These are phyloP conservation scores for Xylaria palmicola DNA, from an alignment of 495 filamentous ascomycete species.

Conservation along the genomic window DNA sequence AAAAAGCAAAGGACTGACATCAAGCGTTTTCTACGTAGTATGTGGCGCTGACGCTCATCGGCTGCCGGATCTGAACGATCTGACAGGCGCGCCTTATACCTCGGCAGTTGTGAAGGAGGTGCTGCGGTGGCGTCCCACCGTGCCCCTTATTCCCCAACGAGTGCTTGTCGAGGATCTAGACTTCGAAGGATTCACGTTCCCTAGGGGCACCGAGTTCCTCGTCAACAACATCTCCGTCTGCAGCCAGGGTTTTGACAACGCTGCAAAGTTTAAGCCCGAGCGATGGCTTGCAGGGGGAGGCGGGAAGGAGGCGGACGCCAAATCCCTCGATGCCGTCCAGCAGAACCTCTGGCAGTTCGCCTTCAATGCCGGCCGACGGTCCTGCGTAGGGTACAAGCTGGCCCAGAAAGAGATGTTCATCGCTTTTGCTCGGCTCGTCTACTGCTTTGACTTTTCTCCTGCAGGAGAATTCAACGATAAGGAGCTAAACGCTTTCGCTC, in stretches of 20 bases:
- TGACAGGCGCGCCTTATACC: conserved; percentile 48
- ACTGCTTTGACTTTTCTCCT: conserved; percentile 42
- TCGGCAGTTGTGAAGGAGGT: conserved; percentile 53
- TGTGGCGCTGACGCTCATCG: conserved; percentile 34
- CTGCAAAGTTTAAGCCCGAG: conserved; percentile 45
- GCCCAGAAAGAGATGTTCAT: conserved; percentile 45
- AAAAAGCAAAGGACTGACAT: no score
- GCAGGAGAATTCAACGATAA: conserved; percentile 19
- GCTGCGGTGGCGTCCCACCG: conserved; percentile 54
- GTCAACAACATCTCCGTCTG: conserved; percentile 36
- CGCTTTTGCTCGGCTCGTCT: conserved; percentile 40
- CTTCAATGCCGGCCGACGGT: conserved; percentile 41
- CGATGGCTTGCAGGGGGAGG: conserved; percentile 44
- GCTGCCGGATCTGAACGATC: conserved; percentile 47
- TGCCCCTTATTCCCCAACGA: conserved; percentile 30
- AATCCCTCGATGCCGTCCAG: neutral
- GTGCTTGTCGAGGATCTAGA: conserved; percentile 44
- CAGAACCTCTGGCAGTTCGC: conserved; percentile 28
- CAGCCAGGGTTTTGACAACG: conserved; percentile 29
- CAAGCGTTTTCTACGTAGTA: no score
- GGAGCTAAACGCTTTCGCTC: conserved; percentile 26
- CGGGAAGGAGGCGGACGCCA: conserved; percentile 34
- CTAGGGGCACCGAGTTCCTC: conserved; percentile 40
- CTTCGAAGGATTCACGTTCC: conserved; percentile 52
- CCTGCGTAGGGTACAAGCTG: conserved; percentile 48